Conservation (phyloP, 352 stramenopile genomes). For the Pythium scleroteichum region DNA sequence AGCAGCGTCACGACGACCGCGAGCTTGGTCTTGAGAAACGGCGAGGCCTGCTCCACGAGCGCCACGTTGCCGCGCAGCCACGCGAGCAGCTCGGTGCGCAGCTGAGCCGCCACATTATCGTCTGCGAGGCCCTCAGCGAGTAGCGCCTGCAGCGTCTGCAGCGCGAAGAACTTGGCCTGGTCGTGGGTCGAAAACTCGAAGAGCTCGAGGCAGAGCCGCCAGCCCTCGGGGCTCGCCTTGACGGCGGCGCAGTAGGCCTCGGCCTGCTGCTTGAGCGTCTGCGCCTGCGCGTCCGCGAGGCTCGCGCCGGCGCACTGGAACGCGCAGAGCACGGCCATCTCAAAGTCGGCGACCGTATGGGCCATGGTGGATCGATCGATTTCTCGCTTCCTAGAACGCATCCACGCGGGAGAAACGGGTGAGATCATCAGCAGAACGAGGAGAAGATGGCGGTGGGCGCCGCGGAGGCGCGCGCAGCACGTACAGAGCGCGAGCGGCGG, state of each 20-base stretch:
- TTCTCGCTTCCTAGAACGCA: neutral
- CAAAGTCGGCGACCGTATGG: constrained; percentile 52
- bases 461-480: neutral
- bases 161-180: constrained; percentile 82
- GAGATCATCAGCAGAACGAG: neutral
- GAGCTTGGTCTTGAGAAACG: constrained; percentile 88
- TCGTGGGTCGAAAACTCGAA: constrained; percentile 67
- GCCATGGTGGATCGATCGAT: constrained; percentile 21
- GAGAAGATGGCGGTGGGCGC: neutral
- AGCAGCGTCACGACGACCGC: constrained; percentile 79
- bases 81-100: constrained; percentile 55
- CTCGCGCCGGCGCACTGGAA: constrained; percentile 79
- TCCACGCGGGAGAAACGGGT: neutral
- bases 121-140: constrained; percentile 39
- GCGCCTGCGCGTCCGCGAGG: constrained; percentile 44
- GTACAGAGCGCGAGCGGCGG: constrained; percentile 4
- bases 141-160: constrained; percentile 75
- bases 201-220: constrained; percentile 64
- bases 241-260: constrained; percentile 66
- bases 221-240: constrained; percentile 53
- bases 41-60: constrained; percentile 56
- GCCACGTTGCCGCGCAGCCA: constrained; percentile 67
- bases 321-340: constrained; percentile 73
- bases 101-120: constrained; percentile 47
- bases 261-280: constrained; percentile 68